Conservation (phyloP, 768 basidiomycete genomes). For the Termitomyces sp. region DNA sequence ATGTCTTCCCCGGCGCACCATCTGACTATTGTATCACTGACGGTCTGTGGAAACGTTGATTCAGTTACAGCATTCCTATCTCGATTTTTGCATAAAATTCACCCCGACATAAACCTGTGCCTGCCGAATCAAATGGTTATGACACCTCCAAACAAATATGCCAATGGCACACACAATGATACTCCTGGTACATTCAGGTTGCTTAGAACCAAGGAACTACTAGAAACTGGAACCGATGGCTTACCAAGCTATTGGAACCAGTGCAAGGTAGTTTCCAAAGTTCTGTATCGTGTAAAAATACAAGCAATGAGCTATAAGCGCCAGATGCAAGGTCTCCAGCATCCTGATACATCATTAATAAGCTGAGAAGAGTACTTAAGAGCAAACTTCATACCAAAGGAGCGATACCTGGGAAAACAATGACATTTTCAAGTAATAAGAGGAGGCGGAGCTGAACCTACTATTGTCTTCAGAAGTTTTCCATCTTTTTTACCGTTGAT, state of each 20-base stretch:
- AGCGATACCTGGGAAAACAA: background rate
- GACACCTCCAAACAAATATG: background rate
- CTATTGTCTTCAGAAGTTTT: background rate
- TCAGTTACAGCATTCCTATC: background rate
- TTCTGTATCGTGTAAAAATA: slow-evolving; percentile 1
- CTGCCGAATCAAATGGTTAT: background rate
- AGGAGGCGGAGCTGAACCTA: background rate
- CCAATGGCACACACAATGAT: background rate
- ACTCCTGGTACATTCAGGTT: background rate
- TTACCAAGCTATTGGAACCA: background rate
- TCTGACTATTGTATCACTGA: background rate
- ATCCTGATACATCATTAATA: background rate
- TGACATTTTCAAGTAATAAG: background rate
- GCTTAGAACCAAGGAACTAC: background rate
- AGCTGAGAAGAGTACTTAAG: background rate
- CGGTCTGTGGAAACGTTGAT: background rate
- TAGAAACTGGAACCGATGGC: background rate
- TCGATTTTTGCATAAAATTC: background rate
- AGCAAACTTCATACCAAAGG: background rate
- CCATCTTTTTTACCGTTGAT: background rate
- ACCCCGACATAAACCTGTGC: background rate
- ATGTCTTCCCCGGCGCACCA: background rate
- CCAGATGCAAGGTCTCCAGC: slow-evolving; percentile 3
- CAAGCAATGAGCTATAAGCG: background rate
- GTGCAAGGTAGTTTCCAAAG: background rate